Conservation (phyloP, 495 filamentous ascomycete species). For the Apiosordaria backusii region DNA sequence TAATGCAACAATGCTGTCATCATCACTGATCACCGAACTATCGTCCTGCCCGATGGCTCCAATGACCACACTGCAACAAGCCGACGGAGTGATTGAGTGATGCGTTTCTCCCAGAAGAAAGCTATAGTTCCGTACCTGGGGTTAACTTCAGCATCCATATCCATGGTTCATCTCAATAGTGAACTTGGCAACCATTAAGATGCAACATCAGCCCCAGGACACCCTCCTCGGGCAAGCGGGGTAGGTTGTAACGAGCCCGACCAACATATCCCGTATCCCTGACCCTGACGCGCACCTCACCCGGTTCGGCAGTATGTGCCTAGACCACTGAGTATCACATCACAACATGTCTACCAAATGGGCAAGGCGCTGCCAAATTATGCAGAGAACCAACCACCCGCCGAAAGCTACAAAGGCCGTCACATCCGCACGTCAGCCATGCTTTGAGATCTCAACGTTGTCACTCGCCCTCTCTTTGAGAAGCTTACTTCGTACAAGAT, state of each 20-base stretch:
- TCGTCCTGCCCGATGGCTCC: not conserved
- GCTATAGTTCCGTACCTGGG: not conserved
- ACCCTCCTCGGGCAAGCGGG: not conserved
- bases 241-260: not conserved
- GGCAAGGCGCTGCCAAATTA: not conserved
- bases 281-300: not conserved
- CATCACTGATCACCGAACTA: not conserved
- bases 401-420: not conserved
- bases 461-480: not conserved
- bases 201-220: not conserved
- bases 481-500: not conserved
- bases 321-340: not conserved
- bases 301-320: not conserved
- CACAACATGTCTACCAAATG: not conserved
- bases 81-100: not conserved
- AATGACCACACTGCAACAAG: not conserved
- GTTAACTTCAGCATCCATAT: not conserved
- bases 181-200: not conserved
- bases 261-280: not conserved
- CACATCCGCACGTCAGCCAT: not conserved
- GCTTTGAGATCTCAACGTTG: not conserved
- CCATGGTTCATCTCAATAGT: not conserved
- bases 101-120: not conserved
- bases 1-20: not conserved
- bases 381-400: not conserved